Conservation (phyloP, 371 early-diverging fungal species). For the Mucor plumbeus region DNA sequence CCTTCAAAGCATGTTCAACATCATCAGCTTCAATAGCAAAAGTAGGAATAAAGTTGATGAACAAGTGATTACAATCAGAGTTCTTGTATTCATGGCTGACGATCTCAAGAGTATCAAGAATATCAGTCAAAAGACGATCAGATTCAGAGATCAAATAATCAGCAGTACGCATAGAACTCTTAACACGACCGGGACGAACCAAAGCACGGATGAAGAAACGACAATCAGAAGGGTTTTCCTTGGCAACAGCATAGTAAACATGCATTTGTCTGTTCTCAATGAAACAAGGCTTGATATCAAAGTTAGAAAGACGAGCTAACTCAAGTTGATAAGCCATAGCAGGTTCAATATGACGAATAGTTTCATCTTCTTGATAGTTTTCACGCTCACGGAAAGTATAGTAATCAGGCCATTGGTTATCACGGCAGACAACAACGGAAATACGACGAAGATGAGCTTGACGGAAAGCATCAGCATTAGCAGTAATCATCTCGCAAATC, state of each 20-base stretch:
- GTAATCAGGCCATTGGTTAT: constrained; percentile 86
- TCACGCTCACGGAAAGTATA: constrained; percentile 94
- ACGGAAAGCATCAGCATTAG: constrained; percentile 67
- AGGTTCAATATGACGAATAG: constrained; percentile 97
- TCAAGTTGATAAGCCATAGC: constrained; percentile 97
- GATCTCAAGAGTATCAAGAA: constrained; percentile 93
- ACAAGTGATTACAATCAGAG: constrained; percentile 97
- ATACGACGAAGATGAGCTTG: constrained; percentile 85
- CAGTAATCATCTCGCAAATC: constrained; percentile 63
- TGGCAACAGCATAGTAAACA: constrained; percentile 94
- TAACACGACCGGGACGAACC: constrained; percentile 89
- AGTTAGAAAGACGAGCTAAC: constrained; percentile 90
- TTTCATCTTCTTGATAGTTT: constrained; percentile 88
- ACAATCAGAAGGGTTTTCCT: constrained; percentile 92
- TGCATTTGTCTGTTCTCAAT: constrained; percentile 93
- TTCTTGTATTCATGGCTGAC: constrained; percentile 88
- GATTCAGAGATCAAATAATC: constrained; percentile 95
- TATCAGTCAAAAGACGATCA: constrained; percentile 89
- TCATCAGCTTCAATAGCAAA: constrained; percentile 88
- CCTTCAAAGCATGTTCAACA: constrained; percentile 85
- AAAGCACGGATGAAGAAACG: constrained; percentile 98
- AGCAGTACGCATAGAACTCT: constrained; percentile 81
- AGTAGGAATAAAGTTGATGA: constrained; percentile 96
- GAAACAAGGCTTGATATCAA: constrained; percentile 94
- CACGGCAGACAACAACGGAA: constrained; percentile 87